Evolutionary conservation across 148 eudicot species (phyloP).

Genomic region (Rhododendron vialii): DNA sequence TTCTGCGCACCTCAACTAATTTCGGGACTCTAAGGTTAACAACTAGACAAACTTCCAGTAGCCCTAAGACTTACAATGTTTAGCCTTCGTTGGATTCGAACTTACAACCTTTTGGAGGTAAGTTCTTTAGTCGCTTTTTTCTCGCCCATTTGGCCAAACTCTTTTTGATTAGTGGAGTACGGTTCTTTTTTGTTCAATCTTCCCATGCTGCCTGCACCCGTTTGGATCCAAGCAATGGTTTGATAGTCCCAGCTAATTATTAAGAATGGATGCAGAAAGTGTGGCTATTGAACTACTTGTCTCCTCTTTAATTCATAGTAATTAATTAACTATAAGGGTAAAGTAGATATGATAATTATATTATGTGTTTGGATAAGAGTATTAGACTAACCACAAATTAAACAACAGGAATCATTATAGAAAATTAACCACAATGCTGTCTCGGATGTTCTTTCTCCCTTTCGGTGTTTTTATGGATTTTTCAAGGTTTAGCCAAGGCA

Average conservation of each 20-base stretch:
- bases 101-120: too few species aligned
- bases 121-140: too few species aligned
- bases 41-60: too few species aligned
- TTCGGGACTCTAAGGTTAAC: too few species aligned
- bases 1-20: too few species aligned
- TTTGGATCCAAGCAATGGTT: neutral
- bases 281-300: neutral
- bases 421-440: neutral
- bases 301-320: neutral
- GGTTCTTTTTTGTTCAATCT: neutral
- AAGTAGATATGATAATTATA: too few species aligned
- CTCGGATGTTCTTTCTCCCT: neutral
- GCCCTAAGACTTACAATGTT: neutral
- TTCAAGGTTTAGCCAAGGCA: too few species aligned
- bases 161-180: neutral
- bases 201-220: neutral
- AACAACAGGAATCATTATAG: neutral
- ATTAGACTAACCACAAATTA: neutral
- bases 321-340: neutral
- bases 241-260: neutral
- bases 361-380: neutral
- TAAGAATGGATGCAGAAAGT: neutral
- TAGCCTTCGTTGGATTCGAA: too few species aligned
- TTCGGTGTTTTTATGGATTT: neutral
- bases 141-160: too few species aligned